Base-by-base conservation (phyloP, 2,329 filamentous ascomycete genomes). In the Paecilomyces sp. region DNA sequence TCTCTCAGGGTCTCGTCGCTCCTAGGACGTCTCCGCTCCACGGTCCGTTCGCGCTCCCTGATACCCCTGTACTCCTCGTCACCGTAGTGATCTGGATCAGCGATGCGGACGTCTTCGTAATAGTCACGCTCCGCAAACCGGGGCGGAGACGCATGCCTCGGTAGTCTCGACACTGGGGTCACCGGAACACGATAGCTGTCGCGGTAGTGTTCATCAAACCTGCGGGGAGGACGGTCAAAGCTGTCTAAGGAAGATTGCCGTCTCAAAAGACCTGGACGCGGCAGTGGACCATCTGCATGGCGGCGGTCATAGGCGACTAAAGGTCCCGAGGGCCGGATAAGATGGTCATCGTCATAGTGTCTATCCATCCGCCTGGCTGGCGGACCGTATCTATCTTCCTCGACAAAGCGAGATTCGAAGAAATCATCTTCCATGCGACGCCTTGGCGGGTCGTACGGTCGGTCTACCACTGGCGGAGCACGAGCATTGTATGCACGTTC, bases 181-280 rank as follows among this genome's bases (percentile, higher is more conserved):
- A n/a, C 85, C 72, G 47, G 76, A 83, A 63, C 83, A 81, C 59
- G 77, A 77, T 80, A 41, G 76, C 74, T 72, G 51, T 74, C 74
- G 54, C 66, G 69, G 59, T 70, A 63, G 60, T 72, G 68, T 61
- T 74, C 70, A 22, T 76, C 69, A 62, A 82, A 82, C 53, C 83
- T 80, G 33, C 82, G 80, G 58, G 81, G 67, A 1, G 90, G 88
- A 55, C 92, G 87, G 74, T 97, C 92, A 70, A 91, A 96, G 0
- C 90, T 96, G 73, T 96, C 92, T 47, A 96, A 81, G 57, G 91
- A 96, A 13, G 91, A 96, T 73, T 96, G 92, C 52, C 92, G 85
- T 60, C 92, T 85, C 56, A 94, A 70, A 63, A 92, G 82, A 31
- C 81, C 80, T 1, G 91, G 92, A 54, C 89, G 83, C 34, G 82